Evolutionary conservation across 805 yeast species (phyloP).

Genomic region (Saturnispora ahearnii): DNA sequence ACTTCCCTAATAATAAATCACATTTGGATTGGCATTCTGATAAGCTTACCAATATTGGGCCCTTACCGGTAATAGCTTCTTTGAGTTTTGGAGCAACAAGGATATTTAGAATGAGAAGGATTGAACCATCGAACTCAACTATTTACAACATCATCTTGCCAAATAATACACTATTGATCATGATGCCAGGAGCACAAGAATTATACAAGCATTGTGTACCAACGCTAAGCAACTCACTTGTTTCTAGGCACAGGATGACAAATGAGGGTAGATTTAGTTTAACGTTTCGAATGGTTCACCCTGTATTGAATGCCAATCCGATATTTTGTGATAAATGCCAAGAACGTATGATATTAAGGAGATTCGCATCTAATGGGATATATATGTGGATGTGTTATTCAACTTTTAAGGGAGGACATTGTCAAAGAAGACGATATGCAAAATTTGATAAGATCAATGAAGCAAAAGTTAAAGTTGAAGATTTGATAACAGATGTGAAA

Average conservation of each 20-base stretch:
- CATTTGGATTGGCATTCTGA: constrained; percentile 73
- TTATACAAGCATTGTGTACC: constrained; percentile 60
- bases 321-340: constrained; percentile 38
- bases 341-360: constrained; percentile 43
- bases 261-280: constrained; percentile 50
- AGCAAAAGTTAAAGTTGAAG: neutral
- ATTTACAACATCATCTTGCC: constrained; percentile 52
- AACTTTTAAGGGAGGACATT: constrained; percentile 34
- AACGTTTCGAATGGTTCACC: constrained; percentile 52
- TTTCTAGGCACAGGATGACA: constrained; percentile 34
- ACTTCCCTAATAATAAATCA: constrained; percentile 40
- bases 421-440: constrained; percentile 44
- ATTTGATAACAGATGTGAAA: neutral
- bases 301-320: constrained; percentile 26
- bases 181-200: constrained; percentile 79
- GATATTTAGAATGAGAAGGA: constrained; percentile 49
- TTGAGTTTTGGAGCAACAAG: constrained; percentile 62
- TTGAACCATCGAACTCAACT: constrained; percentile 19
- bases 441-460: constrained; percentile 31
- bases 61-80: constrained; percentile 59
- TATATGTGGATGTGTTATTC: constrained; percentile 63
- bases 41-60: constrained; percentile 62
- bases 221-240: constrained; percentile 32
- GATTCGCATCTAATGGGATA: constrained; percentile 43
- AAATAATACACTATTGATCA: constrained; percentile 58